Evolutionary conservation across 2,329 filamentous ascomycete species (phyloP).

Genomic region (Claviceps digitariae): DNA sequence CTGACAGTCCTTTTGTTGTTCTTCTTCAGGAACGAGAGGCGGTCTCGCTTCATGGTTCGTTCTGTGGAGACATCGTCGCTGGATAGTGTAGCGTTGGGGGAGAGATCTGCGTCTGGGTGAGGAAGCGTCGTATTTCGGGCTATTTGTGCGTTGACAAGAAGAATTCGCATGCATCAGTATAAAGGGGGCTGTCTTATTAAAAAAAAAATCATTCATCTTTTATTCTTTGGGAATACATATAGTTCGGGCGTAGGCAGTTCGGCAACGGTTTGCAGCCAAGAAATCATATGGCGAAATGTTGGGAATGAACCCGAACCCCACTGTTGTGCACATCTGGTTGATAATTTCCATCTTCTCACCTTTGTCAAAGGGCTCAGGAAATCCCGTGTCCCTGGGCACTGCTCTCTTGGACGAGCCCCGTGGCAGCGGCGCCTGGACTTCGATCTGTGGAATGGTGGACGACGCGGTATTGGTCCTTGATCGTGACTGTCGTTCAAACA

Average conservation of each 20-base stretch:
- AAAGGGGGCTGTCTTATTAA: too few species aligned
- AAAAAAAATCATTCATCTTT: too few species aligned
- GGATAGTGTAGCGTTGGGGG: conserved; percentile 41
- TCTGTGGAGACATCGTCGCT: conserved; percentile 36
- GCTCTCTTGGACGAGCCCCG: conserved; percentile 12
- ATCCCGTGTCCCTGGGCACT: conserved; percentile 31
- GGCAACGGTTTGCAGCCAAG: not conserved
- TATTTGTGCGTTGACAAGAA: conserved; percentile 8
- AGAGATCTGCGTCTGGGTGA: conserved; percentile 47
- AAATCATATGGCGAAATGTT: too few species aligned
- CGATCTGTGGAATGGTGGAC: conserved; percentile 10
- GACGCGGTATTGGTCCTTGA: conserved; percentile 3
- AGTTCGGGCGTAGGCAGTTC: too few species aligned
- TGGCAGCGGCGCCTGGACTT: conserved; percentile 15
- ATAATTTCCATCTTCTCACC: conserved; percentile 19
- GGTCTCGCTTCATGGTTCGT: conserved; percentile 28
- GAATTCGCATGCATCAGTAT: not conserved
- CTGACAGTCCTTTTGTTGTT: conserved; percentile 34
- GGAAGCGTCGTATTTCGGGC: conserved; percentile 46
- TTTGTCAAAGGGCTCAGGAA: conserved; percentile 36
- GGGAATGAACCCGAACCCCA: too few species aligned
- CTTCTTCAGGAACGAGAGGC: conserved; percentile 32
- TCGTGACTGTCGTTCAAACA: conserved; percentile 2
- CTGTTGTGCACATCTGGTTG: too few species aligned
- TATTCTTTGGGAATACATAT: not conserved